phyloP scores from a whole-genome alignment of 2,329 filamentous ascomycete genomes.

The Penicillium sumatraense region DNA sequence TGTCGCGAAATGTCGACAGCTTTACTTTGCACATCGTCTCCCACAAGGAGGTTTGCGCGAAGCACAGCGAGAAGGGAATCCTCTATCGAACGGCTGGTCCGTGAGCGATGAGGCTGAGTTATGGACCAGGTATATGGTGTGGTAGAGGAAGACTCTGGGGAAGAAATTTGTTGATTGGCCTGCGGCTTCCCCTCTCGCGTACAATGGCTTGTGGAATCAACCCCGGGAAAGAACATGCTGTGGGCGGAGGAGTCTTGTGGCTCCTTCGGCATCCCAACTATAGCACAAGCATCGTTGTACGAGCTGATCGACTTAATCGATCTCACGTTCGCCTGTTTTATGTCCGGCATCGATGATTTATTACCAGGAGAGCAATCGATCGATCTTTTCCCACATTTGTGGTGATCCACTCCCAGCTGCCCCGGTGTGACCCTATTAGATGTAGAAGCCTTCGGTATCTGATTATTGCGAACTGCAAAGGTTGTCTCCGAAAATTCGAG shows the following conservation, averaged over 20 bases:
- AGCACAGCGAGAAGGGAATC: constrained; percentile 18
- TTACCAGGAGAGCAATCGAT: not conserved
- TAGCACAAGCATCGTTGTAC: not conserved
- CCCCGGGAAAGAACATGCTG: not conserved
- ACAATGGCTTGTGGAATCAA: not conserved
- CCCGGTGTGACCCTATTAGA: not conserved
- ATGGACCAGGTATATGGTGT: constrained; percentile 19
- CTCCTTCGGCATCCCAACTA: not conserved
- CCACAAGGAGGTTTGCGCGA: constrained; percentile 16
- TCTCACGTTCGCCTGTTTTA: not conserved
- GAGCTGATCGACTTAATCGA: not conserved
- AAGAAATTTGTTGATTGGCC: not conserved
- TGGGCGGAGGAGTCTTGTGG: not conserved
- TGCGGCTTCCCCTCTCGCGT: not conserved
- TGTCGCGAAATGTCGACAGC: not conserved
- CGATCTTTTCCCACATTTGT: not conserved
- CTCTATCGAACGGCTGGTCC: constrained; percentile 4
- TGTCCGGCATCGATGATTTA: not conserved
- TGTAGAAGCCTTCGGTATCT: not conserved
- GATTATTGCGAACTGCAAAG: constrained; percentile 8
- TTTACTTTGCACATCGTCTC: not conserved
- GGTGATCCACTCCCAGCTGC: not conserved
- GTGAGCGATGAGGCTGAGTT: not conserved
- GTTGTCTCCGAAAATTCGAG: constrained; percentile 29
- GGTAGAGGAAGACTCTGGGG: not conserved